These are phyloP conservation scores for Saprolegnia parasitica DNA, from an alignment of 352 stramenopile species.

Conservation along the genomic window DNA sequence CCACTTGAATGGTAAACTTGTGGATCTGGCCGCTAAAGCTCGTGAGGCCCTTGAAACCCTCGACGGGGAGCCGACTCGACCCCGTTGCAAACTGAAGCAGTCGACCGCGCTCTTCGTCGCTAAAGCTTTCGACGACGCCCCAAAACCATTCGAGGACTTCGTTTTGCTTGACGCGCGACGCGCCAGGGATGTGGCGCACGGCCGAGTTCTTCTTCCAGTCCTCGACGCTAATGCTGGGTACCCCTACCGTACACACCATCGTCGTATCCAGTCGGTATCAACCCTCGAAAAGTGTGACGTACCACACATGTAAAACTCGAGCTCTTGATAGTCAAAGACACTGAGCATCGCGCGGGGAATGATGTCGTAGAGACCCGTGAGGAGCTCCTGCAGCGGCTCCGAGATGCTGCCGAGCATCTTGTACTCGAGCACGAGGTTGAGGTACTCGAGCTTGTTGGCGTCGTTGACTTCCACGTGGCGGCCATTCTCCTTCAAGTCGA, in stretches of 20 bases:
- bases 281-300: not conserved
- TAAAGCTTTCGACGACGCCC: slow-evolving; percentile 50
- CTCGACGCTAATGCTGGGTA: slow-evolving; percentile 59
- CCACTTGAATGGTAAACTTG: slow-evolving; percentile 74
- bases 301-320: slow-evolving; percentile 68
- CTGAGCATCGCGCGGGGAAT: slow-evolving; percentile 55
- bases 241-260: slow-evolving; percentile 26
- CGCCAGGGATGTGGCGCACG: slow-evolving; percentile 54
- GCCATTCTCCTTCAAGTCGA: slow-evolving; percentile 90
- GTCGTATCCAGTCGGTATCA: not conserved
- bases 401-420: slow-evolving; percentile 71
- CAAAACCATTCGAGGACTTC: slow-evolving; percentile 70
- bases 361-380: slow-evolving; percentile 69
- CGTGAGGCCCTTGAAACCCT: slow-evolving; percentile 74
- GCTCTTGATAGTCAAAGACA: slow-evolving; percentile 78
- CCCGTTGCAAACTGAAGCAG: slow-evolving; percentile 74
- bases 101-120: slow-evolving; percentile 60
- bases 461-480: slow-evolving; percentile 91
- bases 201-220: slow-evolving; percentile 58
- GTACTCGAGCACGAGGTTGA: slow-evolving; percentile 59
- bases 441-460: slow-evolving; percentile 95
- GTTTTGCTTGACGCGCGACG: slow-evolving; percentile 38
- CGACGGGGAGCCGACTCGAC: slow-evolving; percentile 70
- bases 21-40: slow-evolving; percentile 77
- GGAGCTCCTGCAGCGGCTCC: slow-evolving; percentile 56